Evolutionary conservation across 2,329 filamentous ascomycete genomes (phyloP), one percentile per base, ranked within the genome.

Genomic region (Cladophialophora yegresii): DNA sequence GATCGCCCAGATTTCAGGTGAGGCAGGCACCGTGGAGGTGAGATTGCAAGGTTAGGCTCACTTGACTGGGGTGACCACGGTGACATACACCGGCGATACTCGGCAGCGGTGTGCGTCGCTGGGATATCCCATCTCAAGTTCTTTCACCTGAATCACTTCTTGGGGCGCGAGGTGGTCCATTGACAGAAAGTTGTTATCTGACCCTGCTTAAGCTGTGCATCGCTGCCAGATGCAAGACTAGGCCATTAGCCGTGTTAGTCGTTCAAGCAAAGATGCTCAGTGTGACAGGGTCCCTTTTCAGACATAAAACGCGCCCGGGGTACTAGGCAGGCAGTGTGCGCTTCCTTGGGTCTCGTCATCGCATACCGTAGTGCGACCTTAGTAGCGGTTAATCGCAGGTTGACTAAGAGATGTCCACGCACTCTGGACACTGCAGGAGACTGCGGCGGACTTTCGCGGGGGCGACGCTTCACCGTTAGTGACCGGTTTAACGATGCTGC

Each of bases 181-280:
- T 6, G 16, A 16, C 36, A 43, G 36, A 43, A n/a, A n/a, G 30
- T 20, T 49, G 55, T 58, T 40, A 58, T 58, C 55, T 58, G 55
- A 58, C 55, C 55, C 33, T 32, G 26, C 30, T 10, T 30, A 16
- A 45, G 36, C 40, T 58, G 55, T 58, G 55, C 30, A 58, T 12
- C 47, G 55, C 55, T 49, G 55, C 55, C 47, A 32, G 23, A 32
- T 49, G 55, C 55, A 58, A 43, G 55, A 58, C 55, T 49, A 16
- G 40, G 26, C 20, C 26, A 3, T 22, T 49, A 58, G 47, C 47
- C 20, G 26, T 50, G 23, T 50, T 26, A 30, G 30, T 20, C 45
- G 23, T 20, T 49, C 45, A 45, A 47, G 40, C 36, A 47, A 33
- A 6, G 12, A 45, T 26, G 10, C 23, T 58, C 23, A 36, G 23